A percentile compares a stretch with the other conserved stretches of the same genome.
Conservation (phyloP, 192 early-diverging fungal genomes). For the Podochytrium sp. region DNA sequence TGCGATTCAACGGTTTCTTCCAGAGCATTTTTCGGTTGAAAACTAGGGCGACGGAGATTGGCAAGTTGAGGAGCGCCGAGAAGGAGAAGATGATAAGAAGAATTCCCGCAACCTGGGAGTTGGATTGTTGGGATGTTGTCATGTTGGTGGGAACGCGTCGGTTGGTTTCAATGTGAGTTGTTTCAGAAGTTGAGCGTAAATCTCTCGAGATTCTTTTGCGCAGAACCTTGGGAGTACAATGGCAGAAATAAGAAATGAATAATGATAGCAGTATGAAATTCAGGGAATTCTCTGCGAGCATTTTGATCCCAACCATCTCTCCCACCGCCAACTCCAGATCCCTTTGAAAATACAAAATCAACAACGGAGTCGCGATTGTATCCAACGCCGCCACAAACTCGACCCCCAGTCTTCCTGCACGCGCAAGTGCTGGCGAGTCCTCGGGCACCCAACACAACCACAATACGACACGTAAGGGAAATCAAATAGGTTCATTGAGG, state of each 20-base stretch:
- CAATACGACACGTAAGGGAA: background rate
- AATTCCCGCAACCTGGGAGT: no score
- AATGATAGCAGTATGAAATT: no score
- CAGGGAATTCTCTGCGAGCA: background rate
- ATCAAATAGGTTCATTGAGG: background rate
- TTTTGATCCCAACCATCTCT: background rate
- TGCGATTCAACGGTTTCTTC: background rate
- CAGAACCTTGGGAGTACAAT: no score
- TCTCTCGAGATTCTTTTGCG: no score
- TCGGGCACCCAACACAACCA: background rate
- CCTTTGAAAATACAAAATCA: constrained; percentile 12
- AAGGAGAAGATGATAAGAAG: background rate
- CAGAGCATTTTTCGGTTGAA: background rate
- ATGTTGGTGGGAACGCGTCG: background rate
- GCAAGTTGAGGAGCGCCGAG: background rate
- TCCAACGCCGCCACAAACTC: background rate
- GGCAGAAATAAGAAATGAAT: no score
- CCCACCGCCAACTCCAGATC: background rate
- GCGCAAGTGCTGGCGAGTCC: background rate
- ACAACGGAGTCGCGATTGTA: background rate
- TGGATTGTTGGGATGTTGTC: no score
- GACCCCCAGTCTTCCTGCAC: background rate
- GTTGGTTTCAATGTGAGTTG: background rate
- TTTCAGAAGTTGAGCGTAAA: no score
- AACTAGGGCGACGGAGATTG: background rate